Conservation (phyloP, 768 basidiomycete species). For the Megacollybia marginata region DNA sequence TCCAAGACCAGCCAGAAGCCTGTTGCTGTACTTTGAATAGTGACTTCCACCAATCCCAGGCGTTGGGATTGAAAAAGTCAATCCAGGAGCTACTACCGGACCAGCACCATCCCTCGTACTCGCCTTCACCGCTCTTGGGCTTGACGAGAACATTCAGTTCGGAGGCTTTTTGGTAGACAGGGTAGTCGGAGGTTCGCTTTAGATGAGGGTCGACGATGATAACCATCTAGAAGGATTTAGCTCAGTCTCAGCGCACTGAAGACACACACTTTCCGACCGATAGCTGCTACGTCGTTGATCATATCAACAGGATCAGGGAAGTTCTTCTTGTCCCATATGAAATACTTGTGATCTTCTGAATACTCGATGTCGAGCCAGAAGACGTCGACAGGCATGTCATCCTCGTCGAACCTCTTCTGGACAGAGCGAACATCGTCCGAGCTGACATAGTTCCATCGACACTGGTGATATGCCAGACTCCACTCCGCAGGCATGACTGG, state of each 20-base stretch:
- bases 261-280: conserved; percentile 70
- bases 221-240: conserved; percentile 67
- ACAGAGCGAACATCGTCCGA: conserved; percentile 82
- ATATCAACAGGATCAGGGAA: conserved; percentile 96
- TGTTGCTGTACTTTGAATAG: conserved; percentile 62
- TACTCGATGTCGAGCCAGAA: conserved; percentile 99
- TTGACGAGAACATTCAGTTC: conserved; percentile 82
- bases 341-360: conserved; percentile 89
- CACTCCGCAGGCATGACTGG: conserved; percentile 86
- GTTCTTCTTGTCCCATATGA: conserved; percentile 88
- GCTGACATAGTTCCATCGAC: conserved; percentile 96
- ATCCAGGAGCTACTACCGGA: conserved; percentile 94
- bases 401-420: conserved; percentile 84
- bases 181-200: conserved; percentile 74
- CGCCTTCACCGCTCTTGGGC: conserved; percentile 66
- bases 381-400: conserved; percentile 91
- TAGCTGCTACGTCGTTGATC: conserved; percentile 80
- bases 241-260: conserved; percentile 3
- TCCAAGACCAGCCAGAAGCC: conserved; percentile 65
- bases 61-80: conserved; percentile 89
- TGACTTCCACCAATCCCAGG: conserved; percentile 87
- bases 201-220: conserved; percentile 96
- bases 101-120: conserved; percentile 99
- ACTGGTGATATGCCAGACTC: conserved; percentile 94
- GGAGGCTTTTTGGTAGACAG: conserved; percentile 78